phyloP scores from a whole-genome alignment of 73 alveolate genomes.

The Paramecium biaurelia region DNA sequence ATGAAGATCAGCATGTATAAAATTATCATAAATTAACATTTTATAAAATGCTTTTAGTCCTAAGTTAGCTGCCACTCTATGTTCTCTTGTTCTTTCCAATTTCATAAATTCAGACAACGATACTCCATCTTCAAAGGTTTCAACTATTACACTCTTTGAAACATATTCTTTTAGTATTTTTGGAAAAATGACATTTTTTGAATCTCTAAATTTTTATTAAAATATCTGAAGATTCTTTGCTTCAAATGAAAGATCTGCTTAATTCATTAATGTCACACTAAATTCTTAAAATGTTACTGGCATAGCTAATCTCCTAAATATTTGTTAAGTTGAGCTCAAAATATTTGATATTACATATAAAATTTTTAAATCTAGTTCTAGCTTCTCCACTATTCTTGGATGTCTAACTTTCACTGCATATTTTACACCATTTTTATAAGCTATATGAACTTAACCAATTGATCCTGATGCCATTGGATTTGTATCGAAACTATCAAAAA shows the following conservation, averaged over 20 bases:
- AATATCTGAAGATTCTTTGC: constrained; percentile 24
- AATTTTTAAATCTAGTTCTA: not conserved
- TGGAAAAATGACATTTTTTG: constrained; percentile 27
- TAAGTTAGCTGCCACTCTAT: constrained; percentile 23
- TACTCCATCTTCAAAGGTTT: constrained; percentile 42
- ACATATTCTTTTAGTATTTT: not conserved
- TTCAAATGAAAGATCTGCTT: constrained; percentile 42
- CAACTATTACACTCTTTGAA: constrained; percentile 17
- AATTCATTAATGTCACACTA: constrained; percentile 39
- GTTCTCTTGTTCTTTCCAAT: not conserved
- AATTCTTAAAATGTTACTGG: constrained; percentile 40
- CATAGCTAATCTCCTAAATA: constrained; percentile 40
- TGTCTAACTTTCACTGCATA: constrained; percentile 43
- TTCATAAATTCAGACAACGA: not conserved
- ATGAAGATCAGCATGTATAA: constrained; percentile 51
- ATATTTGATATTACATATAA: constrained; percentile 5
- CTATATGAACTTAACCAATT: constrained; percentile 28
- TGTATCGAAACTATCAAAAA: not conserved
- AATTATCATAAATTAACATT: constrained; percentile 35
- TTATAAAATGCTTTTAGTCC: constrained; percentile 48
- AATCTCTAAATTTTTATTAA: not conserved
- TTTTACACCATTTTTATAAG: not conserved
- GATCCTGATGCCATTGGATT: constrained; percentile 42
- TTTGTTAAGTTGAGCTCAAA: not conserved
- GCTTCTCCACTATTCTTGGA: not conserved